Evolutionary conservation across 495 filamentous ascomycete species (phyloP), one percentile per base, ranked within the genome.

Genomic region (Bryoglossum gracile): DNA sequence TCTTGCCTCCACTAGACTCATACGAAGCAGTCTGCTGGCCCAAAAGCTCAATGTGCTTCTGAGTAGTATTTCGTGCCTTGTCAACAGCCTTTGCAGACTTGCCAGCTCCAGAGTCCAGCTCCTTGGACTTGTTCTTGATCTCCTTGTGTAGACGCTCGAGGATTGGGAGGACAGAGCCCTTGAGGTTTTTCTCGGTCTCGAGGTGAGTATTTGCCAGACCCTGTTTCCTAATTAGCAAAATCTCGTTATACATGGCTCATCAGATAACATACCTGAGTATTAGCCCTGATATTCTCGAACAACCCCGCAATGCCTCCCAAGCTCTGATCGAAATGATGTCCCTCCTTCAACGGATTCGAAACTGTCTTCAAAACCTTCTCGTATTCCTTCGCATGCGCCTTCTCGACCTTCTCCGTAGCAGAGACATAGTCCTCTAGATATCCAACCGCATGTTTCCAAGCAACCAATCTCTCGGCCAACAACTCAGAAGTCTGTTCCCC

Each of bases 351-450:
- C 16, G 92, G 92, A 50, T 89, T 80, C 34, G 78, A 83, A 53
- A 96, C 86, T 33, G 86, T 86, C 87, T 96, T 97, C 55, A 96
- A 65, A 21, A 95, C 81, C 67, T 84, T 91, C 74, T 96, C 89
- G 58, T 94, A 92, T 62, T 97, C 92, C 72, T 96, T 97, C 23
- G 87, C 81, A 52, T 94, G 81, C 11, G 77, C 75, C 65, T 81
- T 87, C 54, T 95, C 78, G 32, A 86, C 68, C 71, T 89, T 95
- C 62, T 94, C 88, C 18, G 84, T 87, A 9, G 82, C 79, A 32
- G 68, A 65, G 52, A 98, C 76, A 62, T 96, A 98, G 42, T 90
- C 86, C 65, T 96, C 89, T 22, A 98, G 68, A 62, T 95, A 90
- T 44, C 70, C 85, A 45, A 88, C 85, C 52, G 88, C 87, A 63